Conservation (phyloP, 1,284 basidiomycete species). For the Sanguinoderma infundibulare region DNA sequence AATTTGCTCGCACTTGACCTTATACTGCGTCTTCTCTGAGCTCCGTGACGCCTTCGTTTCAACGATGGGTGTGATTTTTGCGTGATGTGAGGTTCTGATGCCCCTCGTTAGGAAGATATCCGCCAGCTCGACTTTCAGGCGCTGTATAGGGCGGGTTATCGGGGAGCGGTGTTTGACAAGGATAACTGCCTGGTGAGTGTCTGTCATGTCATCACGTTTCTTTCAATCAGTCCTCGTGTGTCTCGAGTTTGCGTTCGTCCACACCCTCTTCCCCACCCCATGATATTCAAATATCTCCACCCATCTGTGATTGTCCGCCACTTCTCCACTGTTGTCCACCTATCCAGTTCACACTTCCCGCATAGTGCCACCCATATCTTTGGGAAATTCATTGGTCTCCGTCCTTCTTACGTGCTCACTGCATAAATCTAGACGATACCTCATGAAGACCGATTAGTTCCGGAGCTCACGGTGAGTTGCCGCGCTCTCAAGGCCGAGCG, state of each 20-base stretch:
- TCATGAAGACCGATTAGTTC: constrained; percentile 72
- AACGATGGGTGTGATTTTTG: not conserved
- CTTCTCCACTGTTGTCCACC: not conserved
- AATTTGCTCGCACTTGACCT: not conserved
- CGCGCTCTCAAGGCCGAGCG: not conserved
- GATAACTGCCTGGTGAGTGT: constrained; percentile 90
- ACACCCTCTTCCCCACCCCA: not conserved
- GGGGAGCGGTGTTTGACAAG: constrained; percentile 93
- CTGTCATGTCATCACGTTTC: not conserved
- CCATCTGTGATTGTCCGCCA: not conserved
- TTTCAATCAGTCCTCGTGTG: no score
- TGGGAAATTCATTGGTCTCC: no score
- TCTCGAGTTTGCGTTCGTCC: not conserved
- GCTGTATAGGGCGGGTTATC: constrained; percentile 78
- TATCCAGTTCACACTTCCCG: not conserved
- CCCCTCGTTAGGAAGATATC: constrained; percentile 68
- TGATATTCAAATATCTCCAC: not conserved
- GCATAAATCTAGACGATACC: constrained; percentile 67
- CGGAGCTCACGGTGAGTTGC: constrained; percentile 64
- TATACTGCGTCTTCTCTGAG: not conserved
- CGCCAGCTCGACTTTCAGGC: constrained; percentile 86
- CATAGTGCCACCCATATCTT: not conserved
- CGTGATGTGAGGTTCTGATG: constrained; percentile 1
- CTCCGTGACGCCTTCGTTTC: not conserved
- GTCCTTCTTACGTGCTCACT: not conserved